Evolutionary conservation across 768 basidiomycete species (phyloP).

Genomic region (Peribolospora baueri): DNA sequence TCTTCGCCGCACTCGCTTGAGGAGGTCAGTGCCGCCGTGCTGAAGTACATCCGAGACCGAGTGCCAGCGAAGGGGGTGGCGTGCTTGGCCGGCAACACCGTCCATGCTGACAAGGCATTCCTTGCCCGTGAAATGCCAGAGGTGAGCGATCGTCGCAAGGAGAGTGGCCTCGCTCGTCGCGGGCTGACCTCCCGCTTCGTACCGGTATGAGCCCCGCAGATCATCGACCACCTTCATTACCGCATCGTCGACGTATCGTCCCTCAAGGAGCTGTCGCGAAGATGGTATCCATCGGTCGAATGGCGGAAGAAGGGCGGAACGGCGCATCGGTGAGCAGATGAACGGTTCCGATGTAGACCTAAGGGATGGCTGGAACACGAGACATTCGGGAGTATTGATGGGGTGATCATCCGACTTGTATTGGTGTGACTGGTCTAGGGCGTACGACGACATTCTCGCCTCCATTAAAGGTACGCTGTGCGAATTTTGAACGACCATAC

Average conservation of each 20-base stretch:
- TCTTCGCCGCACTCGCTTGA: background rate
- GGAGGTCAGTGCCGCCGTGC: conserved; percentile 10
- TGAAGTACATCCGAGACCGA: background rate
- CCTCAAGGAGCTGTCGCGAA: conserved; percentile 16
- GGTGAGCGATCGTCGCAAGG: background rate
- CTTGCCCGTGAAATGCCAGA: background rate
- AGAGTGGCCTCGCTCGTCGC: conserved; percentile 2
- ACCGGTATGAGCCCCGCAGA: conserved; percentile 4
- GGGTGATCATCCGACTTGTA: no score
- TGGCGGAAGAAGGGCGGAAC: no score
- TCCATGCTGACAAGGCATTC: conserved; percentile 11
- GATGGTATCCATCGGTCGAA: conserved; percentile 17
- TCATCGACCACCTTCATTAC: conserved; percentile 20
- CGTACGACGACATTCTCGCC: no score
- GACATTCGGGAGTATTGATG: no score
- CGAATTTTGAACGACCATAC: no score
- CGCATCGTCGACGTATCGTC: conserved; percentile 18
- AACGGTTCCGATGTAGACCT: no score
- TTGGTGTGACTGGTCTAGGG: no score
- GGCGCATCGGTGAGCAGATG: no score
- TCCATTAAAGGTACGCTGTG: no score
- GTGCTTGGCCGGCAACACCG: conserved; percentile 6
- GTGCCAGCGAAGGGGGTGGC: background rate
- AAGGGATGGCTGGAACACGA: no score
- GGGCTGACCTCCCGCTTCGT: no score